Base-by-base conservation (phyloP, 2,329 filamentous ascomycete genomes). In the Hymenoscyphus occultus region DNA sequence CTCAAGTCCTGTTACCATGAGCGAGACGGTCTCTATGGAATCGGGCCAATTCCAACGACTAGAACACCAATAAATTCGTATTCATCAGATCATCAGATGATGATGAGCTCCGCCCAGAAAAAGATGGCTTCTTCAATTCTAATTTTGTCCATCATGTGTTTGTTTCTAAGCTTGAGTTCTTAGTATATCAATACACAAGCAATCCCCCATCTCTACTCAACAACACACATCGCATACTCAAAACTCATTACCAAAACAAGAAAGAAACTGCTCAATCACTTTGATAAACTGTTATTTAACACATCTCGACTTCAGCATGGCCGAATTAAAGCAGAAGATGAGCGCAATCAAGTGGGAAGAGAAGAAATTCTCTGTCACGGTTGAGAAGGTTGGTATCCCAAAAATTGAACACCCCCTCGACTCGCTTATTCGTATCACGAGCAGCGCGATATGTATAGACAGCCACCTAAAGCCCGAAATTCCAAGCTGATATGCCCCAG, bases 401-500 rank as follows among this genome's bases (percentile, higher is more conserved):
- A 73, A 70, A 13, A 68, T 84, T 13, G 62, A 73, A 39, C 67
- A 71, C 0, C 75, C 80, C 2, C 79, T 77, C 1, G 82, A 85
- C 65, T 81, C 82, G 13, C 75, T 85, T n/a, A 74, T 85, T 54
- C 79, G 78, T 60, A 65, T 84, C 58, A 76, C 76, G 5, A 77
- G 81, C 61, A 78, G 79, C 0, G 81, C 80, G 13, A 83, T 83
- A 68, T 85, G 83, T 70, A 82, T 0, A 83, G 86, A n/a, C 7
- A 9, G 12, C 39, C 19, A 16, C 31, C 31, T 12, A 56, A 2
- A 28, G 3, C 40, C 6, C 9, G 5, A 28, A 14, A 22, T 13
- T 28, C 39, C 16, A 14, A 7, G 19, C 40, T 48, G 5, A 48
- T 16, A 22, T 28, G 16, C 16, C 12, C 22, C 39, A 35, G 59